Conservation (phyloP, 306 rosid genomes). For the Cicer arietinum region DNA sequence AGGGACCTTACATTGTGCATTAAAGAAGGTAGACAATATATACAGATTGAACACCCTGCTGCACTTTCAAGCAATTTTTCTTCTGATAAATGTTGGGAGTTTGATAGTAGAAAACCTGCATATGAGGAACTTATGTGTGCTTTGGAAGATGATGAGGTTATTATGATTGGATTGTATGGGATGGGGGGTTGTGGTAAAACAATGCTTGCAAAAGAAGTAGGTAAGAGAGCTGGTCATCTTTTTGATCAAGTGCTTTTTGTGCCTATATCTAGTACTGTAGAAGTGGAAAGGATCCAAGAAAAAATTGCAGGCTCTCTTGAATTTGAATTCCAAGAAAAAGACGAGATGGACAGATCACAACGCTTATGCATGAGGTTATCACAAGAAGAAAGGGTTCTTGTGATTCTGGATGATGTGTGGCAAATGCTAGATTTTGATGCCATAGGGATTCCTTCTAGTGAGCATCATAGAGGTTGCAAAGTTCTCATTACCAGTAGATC, state of each 20-base stretch:
- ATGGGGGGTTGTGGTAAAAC: slow-evolving; percentile 39
- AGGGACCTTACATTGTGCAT: neutral
- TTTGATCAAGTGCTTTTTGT: slow-evolving; percentile 35
- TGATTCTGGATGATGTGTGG: slow-evolving; percentile 35
- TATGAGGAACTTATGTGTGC: slow-evolving; percentile 28
- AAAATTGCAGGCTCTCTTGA: slow-evolving; percentile 30
- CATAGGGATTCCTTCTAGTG: slow-evolving; percentile 28
- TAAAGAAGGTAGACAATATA: slow-evolving; percentile 5
- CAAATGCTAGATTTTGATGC: slow-evolving; percentile 29
- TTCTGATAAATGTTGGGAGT: neutral
- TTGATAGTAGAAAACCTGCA: slow-evolving; percentile 30
- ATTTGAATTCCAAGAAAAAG: slow-evolving; percentile 28
- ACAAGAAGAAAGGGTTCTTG: slow-evolving; percentile 28
- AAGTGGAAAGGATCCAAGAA: slow-evolving; percentile 27
- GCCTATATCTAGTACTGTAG: slow-evolving; percentile 12
- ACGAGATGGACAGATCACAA: slow-evolving; percentile 8
- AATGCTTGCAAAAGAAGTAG: slow-evolving; percentile 33
- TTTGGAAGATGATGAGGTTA: slow-evolving; percentile 25
- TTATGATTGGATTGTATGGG: slow-evolving; percentile 37
- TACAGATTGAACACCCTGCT: slow-evolving; percentile 7
- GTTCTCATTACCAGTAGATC: slow-evolving; percentile 29
- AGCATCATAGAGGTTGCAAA: slow-evolving; percentile 27
- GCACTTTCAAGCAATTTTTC: slow-evolving; percentile 6
- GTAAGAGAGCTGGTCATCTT: slow-evolving; percentile 15
- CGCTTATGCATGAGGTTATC: slow-evolving; percentile 32